Percentiles rank a stretch among this genome's conserved stretches.
These are phyloP conservation scores for Phytophthora pistaciae DNA, from an alignment of 352 stramenopile species.

Conservation along the genomic window DNA sequence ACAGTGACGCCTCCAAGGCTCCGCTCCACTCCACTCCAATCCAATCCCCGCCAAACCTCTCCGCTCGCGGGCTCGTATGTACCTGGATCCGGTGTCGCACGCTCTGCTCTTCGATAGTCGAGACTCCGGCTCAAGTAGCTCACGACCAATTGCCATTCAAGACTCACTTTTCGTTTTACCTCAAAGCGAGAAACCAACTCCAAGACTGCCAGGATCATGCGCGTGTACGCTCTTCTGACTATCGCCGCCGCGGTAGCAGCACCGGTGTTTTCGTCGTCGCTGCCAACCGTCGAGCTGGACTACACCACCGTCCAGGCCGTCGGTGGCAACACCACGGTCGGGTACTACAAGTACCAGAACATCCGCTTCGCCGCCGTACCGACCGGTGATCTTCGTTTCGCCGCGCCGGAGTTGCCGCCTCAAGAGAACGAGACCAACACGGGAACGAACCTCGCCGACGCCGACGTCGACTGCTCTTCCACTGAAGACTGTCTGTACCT, in stretches of 20 bases:
- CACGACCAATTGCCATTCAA: not conserved
- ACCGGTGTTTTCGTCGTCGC: constrained; percentile 7
- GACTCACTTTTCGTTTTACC: constrained; percentile 22
- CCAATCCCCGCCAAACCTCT: constrained; percentile 7
- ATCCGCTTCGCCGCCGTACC: constrained; percentile 24
- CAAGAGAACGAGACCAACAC: constrained; percentile 26
- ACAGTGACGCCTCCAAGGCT: not conserved
- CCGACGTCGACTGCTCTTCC: constrained; percentile 24
- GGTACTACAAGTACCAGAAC: constrained; percentile 32
- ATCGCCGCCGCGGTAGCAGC: not conserved
- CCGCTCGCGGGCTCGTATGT: constrained; percentile 4
- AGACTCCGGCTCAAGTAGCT: not conserved
- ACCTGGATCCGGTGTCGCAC: not conserved
- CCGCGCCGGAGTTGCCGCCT: constrained; percentile 13
- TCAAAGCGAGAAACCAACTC: constrained; percentile 7
- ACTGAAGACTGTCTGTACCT: constrained; percentile 40
- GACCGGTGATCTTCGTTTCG: constrained; percentile 18
- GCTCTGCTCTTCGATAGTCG: constrained; percentile 1
- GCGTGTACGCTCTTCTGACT: constrained; percentile 14
- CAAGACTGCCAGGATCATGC: constrained; percentile 16
- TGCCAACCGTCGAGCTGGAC: constrained; percentile 20
- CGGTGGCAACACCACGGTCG: constrained; percentile 16
- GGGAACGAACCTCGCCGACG: constrained; percentile 27
- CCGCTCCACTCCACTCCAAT: constrained; percentile 2
- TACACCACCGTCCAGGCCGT: constrained; percentile 26